Evolutionary conservation across 75 land plant genomes (phyloP), one percentile per base, ranked within the genome.

Genomic region (Pseudotsuga menziesii): DNA sequence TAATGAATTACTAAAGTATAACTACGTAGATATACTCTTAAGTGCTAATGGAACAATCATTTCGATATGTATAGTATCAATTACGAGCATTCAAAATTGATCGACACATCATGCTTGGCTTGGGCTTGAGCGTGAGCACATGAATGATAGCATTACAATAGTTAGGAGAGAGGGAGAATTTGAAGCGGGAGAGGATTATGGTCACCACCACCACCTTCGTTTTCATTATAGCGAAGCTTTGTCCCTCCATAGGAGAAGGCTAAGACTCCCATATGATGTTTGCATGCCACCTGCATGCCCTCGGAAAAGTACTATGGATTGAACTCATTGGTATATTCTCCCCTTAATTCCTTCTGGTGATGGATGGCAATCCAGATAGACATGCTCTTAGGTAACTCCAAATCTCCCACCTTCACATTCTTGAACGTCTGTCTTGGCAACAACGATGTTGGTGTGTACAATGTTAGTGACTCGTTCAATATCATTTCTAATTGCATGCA

Each of bases 221-320:
- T 75, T 93, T 96, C 90, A 91, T 88, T 74, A 88, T 56, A 12
- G 98, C 92, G 74, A 89, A 91, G 25, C 84, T 70, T 70, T 95
- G 96, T 41, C 98, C 98, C 0, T 3, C 98, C 98, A 4, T 84
- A 70, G 0, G 91, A 83, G 76, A 93, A 95, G 1, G 98, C 96
- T 56, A 91, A 27, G 78, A 91, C 93, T 1, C 60, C 81, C 15
- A 78, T 72, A 1, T 77, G 85, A 22, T 90, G 87, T 8, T 86
- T 80, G 22, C 91, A 88, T 0, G 87, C 80, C 4, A 76, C 36
- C 12, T 84, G 82, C 17, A 82, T 63, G 20, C 80, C 88, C 3
- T 83, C 75, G 13, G 83, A 88, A 73, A 95, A 95, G 36, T 97
- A 56, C 41, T 88, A 81, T 7, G 98, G 98, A 8, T 87, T 89